Percentiles rank a stretch among this genome's conserved stretches.
Evolutionary conservation across 2,329 filamentous ascomycete species (phyloP).

Genomic region (Aspergillus sp.): DNA sequence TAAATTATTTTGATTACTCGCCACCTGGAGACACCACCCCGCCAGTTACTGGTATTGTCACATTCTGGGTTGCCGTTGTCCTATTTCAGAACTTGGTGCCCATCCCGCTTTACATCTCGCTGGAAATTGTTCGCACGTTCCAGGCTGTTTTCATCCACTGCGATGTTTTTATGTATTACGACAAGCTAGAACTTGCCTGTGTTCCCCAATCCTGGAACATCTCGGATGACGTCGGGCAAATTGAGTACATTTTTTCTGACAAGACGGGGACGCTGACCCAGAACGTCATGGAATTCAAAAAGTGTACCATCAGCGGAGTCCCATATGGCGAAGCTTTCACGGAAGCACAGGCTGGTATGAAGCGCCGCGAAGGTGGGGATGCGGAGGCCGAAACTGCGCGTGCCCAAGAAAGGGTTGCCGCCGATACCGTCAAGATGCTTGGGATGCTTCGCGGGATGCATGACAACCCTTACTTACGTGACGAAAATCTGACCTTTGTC

Average conservation of each 20-base stretch:
- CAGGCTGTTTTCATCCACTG: constrained; percentile 98
- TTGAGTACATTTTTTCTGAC: constrained; percentile 98
- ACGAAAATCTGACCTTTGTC: constrained; percentile 88
- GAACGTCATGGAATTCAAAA: constrained; percentile 99
- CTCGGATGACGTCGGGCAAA: constrained; percentile 94
- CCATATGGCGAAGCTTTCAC: constrained; percentile 97
- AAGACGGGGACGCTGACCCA: constrained; percentile 89
- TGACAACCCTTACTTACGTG: constrained; percentile 86
- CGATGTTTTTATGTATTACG: constrained; percentile 96
- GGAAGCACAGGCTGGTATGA: constrained; percentile 94
- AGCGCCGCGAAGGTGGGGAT: constrained; percentile 83
- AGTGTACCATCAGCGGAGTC: constrained; percentile 92
- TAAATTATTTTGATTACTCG: constrained; percentile 77
- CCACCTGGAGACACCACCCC: constrained; percentile 68
- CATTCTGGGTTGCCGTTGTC: constrained; percentile 95
- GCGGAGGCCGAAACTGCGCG: constrained; percentile 75
- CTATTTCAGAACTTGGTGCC: constrained; percentile 98
- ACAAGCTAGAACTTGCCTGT: constrained; percentile 87
- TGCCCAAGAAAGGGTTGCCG: constrained; percentile 74
- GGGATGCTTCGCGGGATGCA: constrained; percentile 71
- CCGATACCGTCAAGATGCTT: constrained; percentile 72
- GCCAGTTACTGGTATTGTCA: constrained; percentile 84
- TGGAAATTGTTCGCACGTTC: constrained; percentile 90
- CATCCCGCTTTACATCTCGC: constrained; percentile 94
- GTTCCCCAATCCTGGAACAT: constrained; percentile 99